phyloP scores from a whole-genome alignment of 2,329 filamentous ascomycete species.

The Byssochlamys sp. region DNA sequence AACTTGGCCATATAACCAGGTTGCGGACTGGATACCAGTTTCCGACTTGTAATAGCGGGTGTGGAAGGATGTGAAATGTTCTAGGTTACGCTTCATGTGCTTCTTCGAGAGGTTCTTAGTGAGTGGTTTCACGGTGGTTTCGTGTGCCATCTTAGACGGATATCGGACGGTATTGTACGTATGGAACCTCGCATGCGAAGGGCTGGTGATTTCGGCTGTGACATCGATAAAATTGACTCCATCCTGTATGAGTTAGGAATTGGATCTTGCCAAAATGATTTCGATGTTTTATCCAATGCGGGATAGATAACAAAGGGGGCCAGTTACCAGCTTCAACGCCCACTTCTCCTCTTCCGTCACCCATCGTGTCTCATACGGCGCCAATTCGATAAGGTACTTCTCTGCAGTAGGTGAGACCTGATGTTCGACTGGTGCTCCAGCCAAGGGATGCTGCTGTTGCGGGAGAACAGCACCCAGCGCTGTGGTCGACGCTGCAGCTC shows the following conservation, averaged over 20 bases:
- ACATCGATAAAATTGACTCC: constrained; percentile 91
- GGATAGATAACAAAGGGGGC: background rate
- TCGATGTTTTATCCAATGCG: background rate
- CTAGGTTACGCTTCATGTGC: constrained; percentile 67
- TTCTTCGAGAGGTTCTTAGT: constrained; percentile 61
- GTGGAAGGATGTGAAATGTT: constrained; percentile 54
- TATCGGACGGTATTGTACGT: constrained; percentile 46
- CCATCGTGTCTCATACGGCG: constrained; percentile 74
- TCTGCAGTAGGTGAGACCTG: constrained; percentile 28
- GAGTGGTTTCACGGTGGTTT: constrained; percentile 58
- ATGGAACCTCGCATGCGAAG: constrained; percentile 46
- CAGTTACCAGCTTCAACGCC: constrained; percentile 65
- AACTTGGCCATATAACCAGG: constrained; percentile 73
- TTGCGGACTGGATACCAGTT: constrained; percentile 70
- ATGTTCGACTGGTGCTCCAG: constrained; percentile 12
- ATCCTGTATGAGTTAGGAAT: constrained; percentile 43
- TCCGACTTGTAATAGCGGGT: constrained; percentile 51
- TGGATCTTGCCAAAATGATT: background rate
- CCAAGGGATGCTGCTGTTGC: constrained; percentile 19
- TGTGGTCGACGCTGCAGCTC: constrained; percentile 23
- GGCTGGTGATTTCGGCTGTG: constrained; percentile 54
- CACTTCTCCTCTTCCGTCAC: constrained; percentile 94
- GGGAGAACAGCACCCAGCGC: constrained; percentile 24
- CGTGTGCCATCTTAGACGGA: constrained; percentile 56
- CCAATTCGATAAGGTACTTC: constrained; percentile 69